phyloP scores from a whole-genome alignment of 306 rosid species.

The Trifolium subterraneum region DNA sequence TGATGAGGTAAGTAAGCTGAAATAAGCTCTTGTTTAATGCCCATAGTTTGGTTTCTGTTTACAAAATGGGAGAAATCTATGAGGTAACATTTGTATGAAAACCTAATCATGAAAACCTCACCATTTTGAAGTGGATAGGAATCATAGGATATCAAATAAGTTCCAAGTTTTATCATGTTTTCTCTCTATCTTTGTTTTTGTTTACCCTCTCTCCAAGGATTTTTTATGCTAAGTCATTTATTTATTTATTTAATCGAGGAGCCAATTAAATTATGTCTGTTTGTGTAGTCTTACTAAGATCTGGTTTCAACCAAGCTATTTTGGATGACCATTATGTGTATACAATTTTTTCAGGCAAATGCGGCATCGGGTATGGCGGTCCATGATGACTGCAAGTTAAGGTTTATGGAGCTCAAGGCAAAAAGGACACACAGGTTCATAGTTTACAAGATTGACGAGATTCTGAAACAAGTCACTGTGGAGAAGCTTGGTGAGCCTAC shows the following conservation, averaged over 20 bases:
- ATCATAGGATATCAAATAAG: not conserved
- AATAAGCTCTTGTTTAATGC: not conserved
- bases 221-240: not conserved
- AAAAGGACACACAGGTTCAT: constrained; percentile 47
- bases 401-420: constrained; percentile 43
- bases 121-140: not conserved
- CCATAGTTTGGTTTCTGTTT: not conserved
- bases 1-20: not conserved
- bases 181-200: too few relatives aligned
- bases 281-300: not conserved
- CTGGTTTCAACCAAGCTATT: not conserved
- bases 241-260: not conserved
- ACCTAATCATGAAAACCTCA: constrained; percentile 10
- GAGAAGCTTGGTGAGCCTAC: constrained; percentile 44
- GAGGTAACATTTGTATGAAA: constrained; percentile 4
- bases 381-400: constrained; percentile 47
- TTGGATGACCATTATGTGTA: not conserved
- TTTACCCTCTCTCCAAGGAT: too few relatives aligned
- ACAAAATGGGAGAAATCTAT: not conserved
- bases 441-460: constrained; percentile 41
- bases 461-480: constrained; percentile 39
- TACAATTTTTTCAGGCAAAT: constrained; percentile 39
- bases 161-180: not conserved
- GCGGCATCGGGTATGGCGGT: constrained; percentile 44
- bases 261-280: not conserved